These are phyloP conservation scores for Cystofilobasidium capitatum DNA, from an alignment of 768 basidiomycete species.

Conservation along the genomic window DNA sequence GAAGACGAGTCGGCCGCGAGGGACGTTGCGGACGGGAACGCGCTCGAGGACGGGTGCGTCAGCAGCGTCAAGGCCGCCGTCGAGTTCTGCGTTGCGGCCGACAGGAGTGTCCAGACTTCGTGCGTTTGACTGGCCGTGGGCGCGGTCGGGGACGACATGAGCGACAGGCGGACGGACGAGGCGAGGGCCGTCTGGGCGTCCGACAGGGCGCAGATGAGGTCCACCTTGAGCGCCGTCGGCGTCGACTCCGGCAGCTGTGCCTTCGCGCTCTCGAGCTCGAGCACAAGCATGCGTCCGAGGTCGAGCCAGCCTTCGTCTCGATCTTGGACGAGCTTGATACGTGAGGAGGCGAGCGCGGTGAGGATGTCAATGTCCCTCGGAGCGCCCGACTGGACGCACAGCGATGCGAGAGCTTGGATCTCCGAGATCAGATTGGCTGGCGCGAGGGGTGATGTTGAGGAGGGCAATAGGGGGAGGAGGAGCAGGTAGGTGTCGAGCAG, in stretches of 20 bases:
- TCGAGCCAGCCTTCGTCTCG: conserved; percentile 7
- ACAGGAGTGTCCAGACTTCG: conserved; percentile 11
- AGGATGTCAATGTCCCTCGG: conserved; percentile 12
- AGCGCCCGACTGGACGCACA: conserved; percentile 4
- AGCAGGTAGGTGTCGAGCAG: conserved; percentile 21
- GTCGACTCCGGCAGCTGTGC: not conserved
- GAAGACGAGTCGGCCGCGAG: not conserved
- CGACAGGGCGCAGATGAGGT: conserved; percentile 13
- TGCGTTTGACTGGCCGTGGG: not conserved
- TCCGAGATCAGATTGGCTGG: not conserved
- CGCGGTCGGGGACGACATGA: not conserved
- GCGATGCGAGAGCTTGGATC: not conserved
- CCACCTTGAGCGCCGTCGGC: conserved; percentile 6
- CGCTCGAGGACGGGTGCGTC: not conserved
- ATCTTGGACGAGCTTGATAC: not conserved
- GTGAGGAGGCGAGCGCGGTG: not conserved
- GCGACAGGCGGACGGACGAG: not conserved
- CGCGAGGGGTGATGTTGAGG: not conserved
- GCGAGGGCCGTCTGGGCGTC: conserved; percentile 22
- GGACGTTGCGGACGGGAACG: conserved; percentile 8
- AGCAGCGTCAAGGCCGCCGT: conserved; percentile 6
- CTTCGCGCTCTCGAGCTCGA: not conserved
- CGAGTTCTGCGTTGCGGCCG: conserved; percentile 10
- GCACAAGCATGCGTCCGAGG: not conserved
- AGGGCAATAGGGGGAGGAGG: conserved; percentile 6